Base-by-base conservation (phyloP, 495 filamentous ascomycete genomes). In the Aspergillus coremiiformis region DNA sequence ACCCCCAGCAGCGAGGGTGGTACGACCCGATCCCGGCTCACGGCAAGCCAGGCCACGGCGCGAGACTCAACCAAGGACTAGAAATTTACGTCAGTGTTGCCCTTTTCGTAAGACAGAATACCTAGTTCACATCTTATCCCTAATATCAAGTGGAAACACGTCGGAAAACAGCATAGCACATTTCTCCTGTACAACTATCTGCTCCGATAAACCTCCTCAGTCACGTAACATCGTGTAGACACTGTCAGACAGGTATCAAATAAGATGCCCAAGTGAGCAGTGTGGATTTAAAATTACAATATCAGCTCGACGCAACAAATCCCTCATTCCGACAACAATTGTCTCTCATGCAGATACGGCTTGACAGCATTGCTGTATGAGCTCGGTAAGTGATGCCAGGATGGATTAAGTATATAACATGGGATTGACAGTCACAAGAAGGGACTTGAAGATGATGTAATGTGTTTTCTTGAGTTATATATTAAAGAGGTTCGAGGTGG, bases 1-100 rank as follows among this genome's bases (percentile, higher is more conserved):
- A 0, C 82, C 80, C 0, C 71, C 81, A 1, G 82, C 82, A 3
- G 84, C 63, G 10, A 83, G 59, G 3, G 70, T 73, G 5, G 66
- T 63, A 47, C 78, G 71, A 12, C 65, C 69, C 10, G 58, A 29
- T 49, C 79, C 71, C 52, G 61, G 4, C 70, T 73, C 15, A 84
- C 73, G 11, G 79, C 79, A 60, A 84, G 82, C 80, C 82, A 84
- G 22, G 72, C 80, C 4, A 84, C 80, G 3, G 79, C 71, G 0
- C 84, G 67, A 0, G 82, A 81, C 54, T 85, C 80, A 26, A 84
- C 62, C n/a, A 7, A 84, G 70, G 1, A 81, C 78, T 41, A 41
- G 14, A n/a, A 4, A 3, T 14, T 9, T 5, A 3, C n/a, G 27
- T 30, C 27, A 30, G 27, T 30, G 7, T n/a, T n/a, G n/a, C n/a